These are phyloP conservation scores for Acacia crassicarpa DNA, from an alignment of 306 rosid genomes.

Conservation along the genomic window DNA sequence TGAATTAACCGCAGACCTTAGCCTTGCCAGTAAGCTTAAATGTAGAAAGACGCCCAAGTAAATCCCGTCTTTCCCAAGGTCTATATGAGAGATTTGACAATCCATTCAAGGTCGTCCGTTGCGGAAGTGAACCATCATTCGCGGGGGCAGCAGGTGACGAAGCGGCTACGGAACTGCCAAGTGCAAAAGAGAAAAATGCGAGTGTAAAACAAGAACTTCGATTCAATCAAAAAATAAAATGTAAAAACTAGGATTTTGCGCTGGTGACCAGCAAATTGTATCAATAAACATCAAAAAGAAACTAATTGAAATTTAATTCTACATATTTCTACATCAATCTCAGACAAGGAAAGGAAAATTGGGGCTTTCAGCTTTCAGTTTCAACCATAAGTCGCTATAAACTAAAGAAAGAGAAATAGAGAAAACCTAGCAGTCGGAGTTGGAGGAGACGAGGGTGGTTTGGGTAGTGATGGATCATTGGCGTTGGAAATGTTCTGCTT, in stretches of 20 bases:
- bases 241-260: not conserved
- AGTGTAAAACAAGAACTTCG: not conserved
- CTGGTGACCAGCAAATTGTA: not conserved
- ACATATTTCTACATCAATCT: not conserved
- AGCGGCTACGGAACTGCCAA: slow-evolving; percentile 88
- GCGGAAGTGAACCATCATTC: slow-evolving; percentile 59
- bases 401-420: not conserved
- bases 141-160: slow-evolving; percentile 77
- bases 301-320: slow-evolving; percentile 1
- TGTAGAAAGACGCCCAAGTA: slow-evolving; percentile 89
- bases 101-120: slow-evolving; percentile 51
- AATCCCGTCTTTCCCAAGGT: slow-evolving; percentile 98
- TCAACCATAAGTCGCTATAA: not conserved
- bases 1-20: slow-evolving; percentile 55
- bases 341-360: not conserved
- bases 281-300: slow-evolving; percentile 18
- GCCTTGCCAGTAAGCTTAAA: slow-evolving; percentile 82
- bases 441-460: slow-evolving; percentile 53
- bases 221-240: not conserved
- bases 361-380: not conserved
- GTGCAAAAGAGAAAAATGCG: not conserved
- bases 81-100: slow-evolving; percentile 67
- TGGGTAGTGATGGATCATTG: slow-evolving; percentile 31
- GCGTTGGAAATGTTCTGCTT: slow-evolving; percentile 40
- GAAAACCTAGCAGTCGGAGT: slow-evolving; percentile 89